Evolutionary conservation across 2,329 filamentous ascomycete genomes (phyloP).

Genomic region (Tolypocladium endophyticum): DNA sequence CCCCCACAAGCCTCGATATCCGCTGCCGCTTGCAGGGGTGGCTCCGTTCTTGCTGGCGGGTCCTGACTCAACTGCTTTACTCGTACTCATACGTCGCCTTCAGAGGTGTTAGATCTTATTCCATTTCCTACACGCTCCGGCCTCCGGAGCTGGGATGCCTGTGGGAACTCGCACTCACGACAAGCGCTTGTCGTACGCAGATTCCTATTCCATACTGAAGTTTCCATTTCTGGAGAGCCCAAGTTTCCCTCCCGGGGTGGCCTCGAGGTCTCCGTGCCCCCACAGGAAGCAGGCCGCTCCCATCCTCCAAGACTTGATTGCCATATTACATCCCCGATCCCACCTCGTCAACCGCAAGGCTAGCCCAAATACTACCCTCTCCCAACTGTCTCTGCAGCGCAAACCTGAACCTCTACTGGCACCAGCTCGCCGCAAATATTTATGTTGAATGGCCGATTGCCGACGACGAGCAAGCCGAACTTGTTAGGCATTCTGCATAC

Average conservation of each 20-base stretch:
- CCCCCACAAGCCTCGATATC: conserved; percentile 5
- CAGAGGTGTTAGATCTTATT: neutral
- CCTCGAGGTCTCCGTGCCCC: neutral
- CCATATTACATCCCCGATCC: conserved; percentile 8
- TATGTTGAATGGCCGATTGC: neutral
- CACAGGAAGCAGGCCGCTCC: neutral
- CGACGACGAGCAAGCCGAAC: neutral
- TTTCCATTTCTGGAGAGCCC: neutral
- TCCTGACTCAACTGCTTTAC: conserved; percentile 5
- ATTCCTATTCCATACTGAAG: neutral
- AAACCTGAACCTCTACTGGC: neutral
- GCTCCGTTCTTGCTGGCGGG: conserved; percentile 3
- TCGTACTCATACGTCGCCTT: neutral
- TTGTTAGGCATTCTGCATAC: neutral
- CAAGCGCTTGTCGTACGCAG: neutral
- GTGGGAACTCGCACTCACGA: neutral
- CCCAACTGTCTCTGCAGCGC: conserved; percentile 1
- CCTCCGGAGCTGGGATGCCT: neutral
- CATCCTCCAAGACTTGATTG: conserved; percentile 2
- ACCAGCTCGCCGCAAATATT: neutral
- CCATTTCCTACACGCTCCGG: neutral
- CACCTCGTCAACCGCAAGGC: conserved; percentile 7
- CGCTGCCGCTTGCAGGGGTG: conserved; percentile 1
- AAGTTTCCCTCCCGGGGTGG: neutral
- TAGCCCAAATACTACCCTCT: conserved; percentile 6